phyloP scores from a whole-genome alignment of 495 filamentous ascomycete genomes.

The Aspergillus carlsbadensis region DNA sequence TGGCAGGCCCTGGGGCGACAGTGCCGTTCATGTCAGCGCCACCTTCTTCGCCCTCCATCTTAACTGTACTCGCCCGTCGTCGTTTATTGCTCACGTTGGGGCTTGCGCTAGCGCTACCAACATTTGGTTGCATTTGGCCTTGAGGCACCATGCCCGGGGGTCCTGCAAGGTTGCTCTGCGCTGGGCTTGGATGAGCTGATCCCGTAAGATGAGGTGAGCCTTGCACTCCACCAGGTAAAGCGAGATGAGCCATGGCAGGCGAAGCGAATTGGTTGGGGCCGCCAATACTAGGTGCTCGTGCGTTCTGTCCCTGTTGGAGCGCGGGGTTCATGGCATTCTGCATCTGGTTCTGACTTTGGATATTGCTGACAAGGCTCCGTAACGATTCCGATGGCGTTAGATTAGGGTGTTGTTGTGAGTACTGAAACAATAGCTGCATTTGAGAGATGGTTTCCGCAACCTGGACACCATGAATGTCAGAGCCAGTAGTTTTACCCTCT shows the following conservation, averaged over 20 bases:
- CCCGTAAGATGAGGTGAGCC: slow-evolving; percentile 45
- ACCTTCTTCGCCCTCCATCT: slow-evolving; percentile 67
- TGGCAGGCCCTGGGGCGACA: slow-evolving; percentile 35
- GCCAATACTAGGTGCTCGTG: slow-evolving; percentile 27
- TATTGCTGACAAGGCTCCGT: slow-evolving; percentile 53
- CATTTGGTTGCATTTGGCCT: slow-evolving; percentile 59
- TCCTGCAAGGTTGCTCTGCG: slow-evolving; percentile 41
- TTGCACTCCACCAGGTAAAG: slow-evolving; percentile 39
- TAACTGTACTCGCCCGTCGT: slow-evolving; percentile 72
- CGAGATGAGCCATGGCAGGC: slow-evolving; percentile 49
- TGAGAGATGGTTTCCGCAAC: slow-evolving; percentile 72
- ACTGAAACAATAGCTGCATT: slow-evolving; percentile 68
- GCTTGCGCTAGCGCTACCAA: slow-evolving; percentile 81
- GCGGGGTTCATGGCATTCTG: slow-evolving; percentile 36
- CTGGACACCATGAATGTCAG: slow-evolving; percentile 33
- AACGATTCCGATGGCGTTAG: slow-evolving; percentile 61
- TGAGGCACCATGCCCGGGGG: slow-evolving; percentile 68
- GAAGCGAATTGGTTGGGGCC: slow-evolving; percentile 52
- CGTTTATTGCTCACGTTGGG: slow-evolving; percentile 78
- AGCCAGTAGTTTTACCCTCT: not conserved
- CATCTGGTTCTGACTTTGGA: slow-evolving; percentile 34
- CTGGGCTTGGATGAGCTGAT: slow-evolving; percentile 49
- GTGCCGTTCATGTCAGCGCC: slow-evolving; percentile 51
- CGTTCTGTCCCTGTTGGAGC: slow-evolving; percentile 38
- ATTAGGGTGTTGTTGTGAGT: slow-evolving; percentile 55